Evolutionary conservation across 768 basidiomycete species (phyloP), one percentile per base, ranked within the genome.

Genomic region (Suillus hirtellus): DNA sequence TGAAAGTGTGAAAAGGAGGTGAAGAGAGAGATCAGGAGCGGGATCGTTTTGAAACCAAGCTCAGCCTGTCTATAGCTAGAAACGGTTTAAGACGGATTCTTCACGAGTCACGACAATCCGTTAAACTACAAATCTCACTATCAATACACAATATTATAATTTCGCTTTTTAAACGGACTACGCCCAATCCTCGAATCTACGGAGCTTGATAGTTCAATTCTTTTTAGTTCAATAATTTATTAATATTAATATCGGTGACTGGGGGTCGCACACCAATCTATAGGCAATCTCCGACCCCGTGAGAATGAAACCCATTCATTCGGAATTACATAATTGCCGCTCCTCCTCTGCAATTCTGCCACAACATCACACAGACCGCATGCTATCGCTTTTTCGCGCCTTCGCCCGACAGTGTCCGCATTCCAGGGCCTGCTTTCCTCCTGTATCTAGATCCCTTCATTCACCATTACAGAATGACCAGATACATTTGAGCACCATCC

Each of bases 381-480:
- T 65, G 34, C 27, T 55, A n/a, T 61, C 56, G 38, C 53, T 55
- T 27, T 62, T 61, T 54, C 73, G 73, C 15, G 63, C 60, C n/a
- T 19, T 62, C 17, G 60, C 64, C 3, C 70, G 67, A 2, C 31
- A 55, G 65, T 64, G 14, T 50, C 38, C 34, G 14, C 38, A 6
- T 49, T 17, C 10, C 24, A 55, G 55, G 27, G 21, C 54, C 49
- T 27, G 35, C n/a, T 38, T 35, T 62, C n/a, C 60, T 46, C 17
- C 15, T 60, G 24, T 50, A 47, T 19, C 38, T 31, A 65, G 56
- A 59, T 53, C 47, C 11, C 35, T 65, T 6, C 46, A 59, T 35
- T 60, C 64, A 0, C 49, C 56, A 5, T 37, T 76, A 59, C 62
- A 64, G 49, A 60, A 63, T 9, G 74, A 75, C 64, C 72, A 69